A percentile compares a stretch with the other conserved stretches of the same genome.
phyloP scores from a whole-genome alignment of 768 basidiomycete species.

The Cyclocybe aegerita region DNA sequence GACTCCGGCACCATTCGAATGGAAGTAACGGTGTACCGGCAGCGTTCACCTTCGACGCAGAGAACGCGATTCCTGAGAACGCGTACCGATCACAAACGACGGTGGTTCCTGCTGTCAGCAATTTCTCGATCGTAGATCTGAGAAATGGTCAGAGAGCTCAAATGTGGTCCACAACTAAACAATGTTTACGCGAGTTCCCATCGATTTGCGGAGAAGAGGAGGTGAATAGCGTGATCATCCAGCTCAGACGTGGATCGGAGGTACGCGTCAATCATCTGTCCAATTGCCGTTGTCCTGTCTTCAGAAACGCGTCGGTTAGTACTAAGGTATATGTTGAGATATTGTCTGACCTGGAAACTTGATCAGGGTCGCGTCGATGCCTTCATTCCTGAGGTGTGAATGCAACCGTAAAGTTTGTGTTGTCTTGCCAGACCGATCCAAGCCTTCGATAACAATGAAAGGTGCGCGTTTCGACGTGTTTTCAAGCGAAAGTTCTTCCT shows the following conservation, averaged over 20 bases:
- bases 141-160: not conserved
- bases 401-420: conserved; percentile 76
- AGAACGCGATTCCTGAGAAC: conserved; percentile 95
- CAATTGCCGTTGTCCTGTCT: conserved; percentile 92
- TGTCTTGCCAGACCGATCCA: conserved; percentile 94
- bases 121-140: conserved; percentile 60
- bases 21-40: conserved; percentile 43
- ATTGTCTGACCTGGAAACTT: conserved; percentile 84
- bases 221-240: conserved; percentile 89
- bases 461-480: conserved; percentile 47
- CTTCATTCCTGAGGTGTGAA: conserved; percentile 45
- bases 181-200: conserved; percentile 86
- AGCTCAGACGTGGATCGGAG: conserved; percentile 81
- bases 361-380: conserved; percentile 52
- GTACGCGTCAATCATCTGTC: conserved; percentile 92
- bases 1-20: conserved; percentile 81
- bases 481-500: not conserved
- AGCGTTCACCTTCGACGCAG: conserved; percentile 49
- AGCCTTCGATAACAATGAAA: conserved; percentile 92
- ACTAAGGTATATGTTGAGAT: not conserved
- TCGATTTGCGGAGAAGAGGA: conserved; percentile 94
- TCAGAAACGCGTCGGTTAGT: not conserved
- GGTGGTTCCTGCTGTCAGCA: conserved; percentile 62
- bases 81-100: conserved; percentile 94
- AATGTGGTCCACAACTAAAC: not conserved